phyloP scores from a whole-genome alignment of 2,329 filamentous ascomycete species.

The Epichloe coenophiala region DNA sequence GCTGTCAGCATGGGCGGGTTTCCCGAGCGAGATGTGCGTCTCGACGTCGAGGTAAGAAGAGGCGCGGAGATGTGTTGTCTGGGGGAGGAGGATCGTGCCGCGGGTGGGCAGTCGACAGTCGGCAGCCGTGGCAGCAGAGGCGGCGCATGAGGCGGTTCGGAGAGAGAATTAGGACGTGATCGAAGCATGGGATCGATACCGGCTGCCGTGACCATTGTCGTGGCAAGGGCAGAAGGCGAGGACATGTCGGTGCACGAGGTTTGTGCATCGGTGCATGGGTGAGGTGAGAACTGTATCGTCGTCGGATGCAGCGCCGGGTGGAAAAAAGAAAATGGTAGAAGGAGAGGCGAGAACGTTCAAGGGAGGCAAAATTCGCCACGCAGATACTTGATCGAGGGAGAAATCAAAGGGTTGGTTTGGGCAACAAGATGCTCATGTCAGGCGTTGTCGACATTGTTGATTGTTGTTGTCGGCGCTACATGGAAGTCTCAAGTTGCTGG shows the following conservation, averaged over 20 bases:
- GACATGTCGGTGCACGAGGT: neutral
- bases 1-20: neutral
- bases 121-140: conserved; percentile 5
- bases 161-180: neutral
- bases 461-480: too few species aligned
- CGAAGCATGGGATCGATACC: neutral
- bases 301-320: too few species aligned
- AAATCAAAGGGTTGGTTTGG: too few species aligned
- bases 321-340: too few species aligned
- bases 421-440: too few species aligned
- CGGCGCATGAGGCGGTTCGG: neutral
- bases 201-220: neutral
- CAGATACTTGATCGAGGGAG: too few species aligned
- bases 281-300: neutral
- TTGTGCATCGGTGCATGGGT: neutral
- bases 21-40: neutral
- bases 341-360: too few species aligned
- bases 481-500: too few species aligned
- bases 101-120: conserved; percentile 4
- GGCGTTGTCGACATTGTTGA: too few species aligned
- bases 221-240: neutral
- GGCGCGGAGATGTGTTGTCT: conserved; percentile 4
- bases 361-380: too few species aligned
- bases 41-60: neutral
- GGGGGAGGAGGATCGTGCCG: conserved; percentile 7